A percentile compares a stretch with the other conserved stretches of the same genome.
Evolutionary conservation across 495 filamentous ascomycete genomes (phyloP).

Genomic region (Melanomma pulvis-pyrius): DNA sequence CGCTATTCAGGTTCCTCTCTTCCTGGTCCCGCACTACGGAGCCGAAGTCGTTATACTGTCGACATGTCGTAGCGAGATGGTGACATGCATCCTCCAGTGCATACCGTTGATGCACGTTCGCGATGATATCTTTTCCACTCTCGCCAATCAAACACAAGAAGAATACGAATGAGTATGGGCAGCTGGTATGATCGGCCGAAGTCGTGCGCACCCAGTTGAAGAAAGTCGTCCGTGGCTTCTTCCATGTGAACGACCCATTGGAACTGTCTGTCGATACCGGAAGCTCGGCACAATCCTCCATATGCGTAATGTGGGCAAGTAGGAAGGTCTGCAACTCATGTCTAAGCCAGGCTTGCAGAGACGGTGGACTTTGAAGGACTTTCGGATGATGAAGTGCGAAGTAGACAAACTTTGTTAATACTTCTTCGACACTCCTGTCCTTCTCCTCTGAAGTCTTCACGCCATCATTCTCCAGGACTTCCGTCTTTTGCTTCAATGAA

Average conservation of each 20-base stretch:
- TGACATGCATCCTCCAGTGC: slow-evolving; percentile 38
- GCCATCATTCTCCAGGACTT: neutral
- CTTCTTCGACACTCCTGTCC: slow-evolving; percentile 2
- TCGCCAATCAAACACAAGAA: slow-evolving; percentile 41
- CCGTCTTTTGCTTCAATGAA: neutral
- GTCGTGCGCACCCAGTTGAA: slow-evolving; percentile 48
- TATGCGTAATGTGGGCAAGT: slow-evolving; percentile 29
- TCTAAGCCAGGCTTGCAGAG: slow-evolving; percentile 18
- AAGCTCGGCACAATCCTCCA: slow-evolving; percentile 20
- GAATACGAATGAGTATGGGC: slow-evolving; percentile 48
- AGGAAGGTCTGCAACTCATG: slow-evolving; percentile 24
- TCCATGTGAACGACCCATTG: slow-evolving; percentile 10
- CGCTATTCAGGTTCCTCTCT: slow-evolving; percentile 49
- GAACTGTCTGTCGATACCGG: neutral
- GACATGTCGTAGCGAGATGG: slow-evolving; percentile 47
- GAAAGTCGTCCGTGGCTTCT: slow-evolving; percentile 25
- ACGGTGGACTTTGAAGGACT: slow-evolving; percentile 18
- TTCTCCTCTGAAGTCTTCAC: neutral
- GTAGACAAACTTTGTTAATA: slow-evolving; percentile 23
- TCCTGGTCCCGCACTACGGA: slow-evolving; percentile 40
- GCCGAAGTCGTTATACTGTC: slow-evolving; percentile 52
- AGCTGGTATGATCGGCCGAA: slow-evolving; percentile 45
- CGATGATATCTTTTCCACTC: slow-evolving; percentile 20
- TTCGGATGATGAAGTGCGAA: slow-evolving; percentile 24
- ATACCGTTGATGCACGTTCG: slow-evolving; percentile 40